Conservation (phyloP, 371 early-diverging fungal species). For the Mucor saturninus region DNA sequence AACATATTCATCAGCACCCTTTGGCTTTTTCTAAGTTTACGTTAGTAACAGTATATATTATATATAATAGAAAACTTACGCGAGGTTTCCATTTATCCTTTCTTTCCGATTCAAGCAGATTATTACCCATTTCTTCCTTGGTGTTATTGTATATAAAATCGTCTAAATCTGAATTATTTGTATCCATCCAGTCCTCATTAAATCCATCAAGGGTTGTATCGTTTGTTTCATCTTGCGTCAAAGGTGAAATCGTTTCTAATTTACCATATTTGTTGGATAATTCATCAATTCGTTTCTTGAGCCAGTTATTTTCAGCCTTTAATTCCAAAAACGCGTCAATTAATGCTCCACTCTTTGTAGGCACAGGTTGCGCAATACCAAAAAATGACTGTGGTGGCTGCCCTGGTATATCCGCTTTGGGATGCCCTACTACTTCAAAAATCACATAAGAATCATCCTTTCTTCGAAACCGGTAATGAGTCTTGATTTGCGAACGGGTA, state of each 20-base stretch:
- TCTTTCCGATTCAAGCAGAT: conserved; percentile 12
- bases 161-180: conserved; percentile 5
- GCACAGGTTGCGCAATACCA: conserved; percentile 58
- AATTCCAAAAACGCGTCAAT: conserved; percentile 62
- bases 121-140: conserved; percentile 2
- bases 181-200: conserved; percentile 17
- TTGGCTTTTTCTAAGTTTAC: conserved; percentile 33
- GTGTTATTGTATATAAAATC: conserved; percentile 5
- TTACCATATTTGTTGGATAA: conserved; percentile 7
- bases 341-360: conserved; percentile 50
- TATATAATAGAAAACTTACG: conserved; percentile 15
- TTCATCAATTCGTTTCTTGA: conserved; percentile 42
- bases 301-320: conserved; percentile 60
- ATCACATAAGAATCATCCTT: conserved; percentile 55
- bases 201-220: not conserved
- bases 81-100: conserved; percentile 33
- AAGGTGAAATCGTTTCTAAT: not conserved
- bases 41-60: not conserved
- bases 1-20: conserved; percentile 47
- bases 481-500: conserved; percentile 43
- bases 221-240: not conserved
- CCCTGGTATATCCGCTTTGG: conserved; percentile 33
- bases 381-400: conserved; percentile 51
- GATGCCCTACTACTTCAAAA: conserved; percentile 58
- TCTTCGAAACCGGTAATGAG: conserved; percentile 56